Conservation (phyloP, 768 basidiomycete species). For the Trametes gibbosa region DNA sequence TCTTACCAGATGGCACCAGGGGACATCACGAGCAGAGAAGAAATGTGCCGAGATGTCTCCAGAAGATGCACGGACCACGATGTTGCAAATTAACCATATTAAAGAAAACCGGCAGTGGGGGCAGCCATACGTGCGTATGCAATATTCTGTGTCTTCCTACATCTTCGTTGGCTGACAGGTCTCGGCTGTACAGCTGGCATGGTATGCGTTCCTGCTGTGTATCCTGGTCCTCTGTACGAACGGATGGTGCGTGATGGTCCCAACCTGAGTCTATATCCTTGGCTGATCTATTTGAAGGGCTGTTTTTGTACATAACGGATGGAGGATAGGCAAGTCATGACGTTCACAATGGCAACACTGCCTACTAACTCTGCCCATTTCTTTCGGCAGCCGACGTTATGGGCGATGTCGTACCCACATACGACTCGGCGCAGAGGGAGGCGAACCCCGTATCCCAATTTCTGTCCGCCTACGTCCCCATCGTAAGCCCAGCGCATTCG, state of each 20-base stretch:
- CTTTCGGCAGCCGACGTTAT: constrained; percentile 13
- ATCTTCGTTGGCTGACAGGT: not conserved
- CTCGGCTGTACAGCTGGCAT: constrained; percentile 19
- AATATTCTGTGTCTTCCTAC: no score
- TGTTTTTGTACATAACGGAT: constrained; percentile 25
- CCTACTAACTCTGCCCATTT: not conserved
- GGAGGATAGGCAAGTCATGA: constrained; percentile 23
- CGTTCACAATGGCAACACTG: not conserved
- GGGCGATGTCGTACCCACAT: not conserved
- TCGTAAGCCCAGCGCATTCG: constrained; percentile 18
- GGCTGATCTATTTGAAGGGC: no score
- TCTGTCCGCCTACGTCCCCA: constrained; percentile 27
- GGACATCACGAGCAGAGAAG: constrained; percentile 24
- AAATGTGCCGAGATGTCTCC: constrained; percentile 1
- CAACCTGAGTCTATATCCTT: no score
- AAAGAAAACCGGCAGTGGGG: constrained; percentile 23
- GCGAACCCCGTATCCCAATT: constrained; percentile 21
- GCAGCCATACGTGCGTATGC: constrained; percentile 26
- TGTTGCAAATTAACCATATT: constrained; percentile 21
- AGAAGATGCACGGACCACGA: constrained; percentile 5
- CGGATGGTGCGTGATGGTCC: constrained; percentile 21
- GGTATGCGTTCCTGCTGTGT: constrained; percentile 26
- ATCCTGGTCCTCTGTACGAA: constrained; percentile 27
- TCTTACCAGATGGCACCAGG: constrained; percentile 23
- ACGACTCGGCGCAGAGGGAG: not conserved